Base-by-base conservation (phyloP, 2,329 filamentous ascomycete species). In the Ophiognomonia clavigignenti-juglandacearum region DNA sequence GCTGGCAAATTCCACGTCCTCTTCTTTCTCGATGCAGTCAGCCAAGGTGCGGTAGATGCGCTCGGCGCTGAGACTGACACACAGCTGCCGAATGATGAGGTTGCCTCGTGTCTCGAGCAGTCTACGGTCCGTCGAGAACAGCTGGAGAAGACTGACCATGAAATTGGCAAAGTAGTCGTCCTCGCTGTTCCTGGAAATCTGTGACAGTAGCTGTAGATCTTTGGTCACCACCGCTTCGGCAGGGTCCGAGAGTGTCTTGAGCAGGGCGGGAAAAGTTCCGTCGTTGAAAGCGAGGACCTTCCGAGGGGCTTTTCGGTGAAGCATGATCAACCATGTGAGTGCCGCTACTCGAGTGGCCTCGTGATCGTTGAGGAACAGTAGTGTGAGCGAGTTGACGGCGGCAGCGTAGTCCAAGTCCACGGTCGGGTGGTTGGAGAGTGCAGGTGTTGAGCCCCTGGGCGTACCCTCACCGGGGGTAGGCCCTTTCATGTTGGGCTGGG, bases 101-200 rank as follows among this genome's bases (percentile, higher is more conserved):
- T 98, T 98, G 8, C 95, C 93, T 47, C 93, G 77, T 2, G 87
- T 93, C 67, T 98, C 93, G 6, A 98, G 74, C 20, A 98, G 74
- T 57, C 89, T 86, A 26, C 93, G 80, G 62, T 98, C 93, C 0
- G 93, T 97, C 35, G 89, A 95, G 63, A 98, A 98, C 1, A 98
- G 78, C 62, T 96, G 93, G 36, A 98, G 72, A 9, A 98, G 73
- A 61, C 95, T 95, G 51, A 96, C 86, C 93, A 98, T 98, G 64
- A 98, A 98, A 20, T 92, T 95, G 2, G 88, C 86, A 62, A 98
- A 98, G 66, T 97, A 97, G 54, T 91, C 89, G 61, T 98, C 93
- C 59, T 97, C 93, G 61, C 90, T 97, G 58, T 96, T 95, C 54
- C 86, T 83, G 3, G 92, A 97, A 45, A 98, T 97, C 57, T 98